These are phyloP conservation scores for Zygnema circumcarinatum DNA, from an alignment of 139 green algal species.

Conservation along the genomic window DNA sequence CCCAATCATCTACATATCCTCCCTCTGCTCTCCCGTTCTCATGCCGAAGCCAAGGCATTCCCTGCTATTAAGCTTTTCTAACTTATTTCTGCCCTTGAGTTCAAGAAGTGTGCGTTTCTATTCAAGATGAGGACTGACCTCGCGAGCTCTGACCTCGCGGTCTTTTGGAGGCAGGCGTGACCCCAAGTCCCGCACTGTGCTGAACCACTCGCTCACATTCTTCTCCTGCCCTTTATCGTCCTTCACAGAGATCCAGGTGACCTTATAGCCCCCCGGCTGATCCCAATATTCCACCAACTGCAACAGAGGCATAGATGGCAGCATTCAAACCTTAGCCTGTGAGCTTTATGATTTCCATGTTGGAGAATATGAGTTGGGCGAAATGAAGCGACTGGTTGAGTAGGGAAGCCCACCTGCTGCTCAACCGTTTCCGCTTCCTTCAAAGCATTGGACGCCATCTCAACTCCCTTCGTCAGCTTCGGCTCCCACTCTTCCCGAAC, in stretches of 20 bases:
- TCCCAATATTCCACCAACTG: neutral
- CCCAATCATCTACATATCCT: neutral
- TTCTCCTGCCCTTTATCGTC: neutral
- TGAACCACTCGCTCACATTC: neutral
- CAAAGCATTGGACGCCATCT: neutral
- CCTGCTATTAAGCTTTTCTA: no score
- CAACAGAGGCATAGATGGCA: no score
- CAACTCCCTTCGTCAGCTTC: neutral
- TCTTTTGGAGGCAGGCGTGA: neutral
- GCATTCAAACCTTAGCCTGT: no score
- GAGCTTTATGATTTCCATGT: no score
- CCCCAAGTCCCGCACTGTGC: neutral
- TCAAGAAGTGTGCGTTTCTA: no score
- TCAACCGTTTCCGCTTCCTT: neutral
- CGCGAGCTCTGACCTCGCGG: no score
- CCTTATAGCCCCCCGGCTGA: neutral
- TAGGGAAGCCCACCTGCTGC: neutral
- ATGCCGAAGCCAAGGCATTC: no score
- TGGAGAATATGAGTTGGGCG: no score
- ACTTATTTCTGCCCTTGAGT: no score
- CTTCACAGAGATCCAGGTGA: neutral
- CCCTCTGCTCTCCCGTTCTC: no score
- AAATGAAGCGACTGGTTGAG: no score
- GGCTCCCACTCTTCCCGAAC: neutral
- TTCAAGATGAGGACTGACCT: no score